Percentiles rank a stretch among this genome's conserved stretches.
phyloP scores from a whole-genome alignment of 768 basidiomycete species.

The Cystoderma amianthinum region DNA sequence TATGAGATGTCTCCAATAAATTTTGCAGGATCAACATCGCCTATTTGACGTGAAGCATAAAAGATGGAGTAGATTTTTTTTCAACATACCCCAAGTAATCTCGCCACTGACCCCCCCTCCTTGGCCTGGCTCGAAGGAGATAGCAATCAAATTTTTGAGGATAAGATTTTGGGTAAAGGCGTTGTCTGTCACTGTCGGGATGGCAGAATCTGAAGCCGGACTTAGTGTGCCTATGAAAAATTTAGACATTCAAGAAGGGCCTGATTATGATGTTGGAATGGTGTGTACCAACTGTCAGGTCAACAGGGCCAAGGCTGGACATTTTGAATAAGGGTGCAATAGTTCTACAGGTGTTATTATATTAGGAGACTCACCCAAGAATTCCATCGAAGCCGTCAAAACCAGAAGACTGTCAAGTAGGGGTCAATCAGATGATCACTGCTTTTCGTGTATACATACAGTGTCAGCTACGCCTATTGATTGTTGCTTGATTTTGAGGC shows the following conservation, averaged over 20 bases:
- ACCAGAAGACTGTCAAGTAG: slow-evolving; percentile 39
- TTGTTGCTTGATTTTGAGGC: slow-evolving; percentile 44
- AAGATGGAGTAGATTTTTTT: slow-evolving; percentile 7
- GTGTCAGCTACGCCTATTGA: too few relatives aligned
- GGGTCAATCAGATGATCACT: too few relatives aligned
- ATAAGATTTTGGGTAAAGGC: too few relatives aligned
- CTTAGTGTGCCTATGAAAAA: slow-evolving; percentile 56
- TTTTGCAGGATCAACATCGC: slow-evolving; percentile 37
- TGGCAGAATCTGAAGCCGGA: slow-evolving; percentile 31
- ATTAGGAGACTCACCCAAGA: slow-evolving; percentile 37
- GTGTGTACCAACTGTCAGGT: slow-evolving; percentile 2
- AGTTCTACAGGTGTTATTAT: neutral
- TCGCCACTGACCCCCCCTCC: slow-evolving; percentile 37
- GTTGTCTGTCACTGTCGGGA: slow-evolving; percentile 59
- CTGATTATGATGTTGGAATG: too few relatives aligned
- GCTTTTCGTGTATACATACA: too few relatives aligned
- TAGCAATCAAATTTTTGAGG: slow-evolving; percentile 32
- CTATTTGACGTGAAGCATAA: slow-evolving; percentile 12
- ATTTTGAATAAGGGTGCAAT: too few relatives aligned
- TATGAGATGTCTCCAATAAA: slow-evolving; percentile 36
- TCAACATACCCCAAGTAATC: slow-evolving; percentile 41
- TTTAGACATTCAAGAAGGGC: too few relatives aligned
- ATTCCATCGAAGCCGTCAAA: slow-evolving; percentile 60
- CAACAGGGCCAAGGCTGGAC: too few relatives aligned
- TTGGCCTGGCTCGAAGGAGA: slow-evolving; percentile 47